Evolutionary conservation across 352 stramenopile species (phyloP).

Genomic region (Globisporangium abappressorium): DNA sequence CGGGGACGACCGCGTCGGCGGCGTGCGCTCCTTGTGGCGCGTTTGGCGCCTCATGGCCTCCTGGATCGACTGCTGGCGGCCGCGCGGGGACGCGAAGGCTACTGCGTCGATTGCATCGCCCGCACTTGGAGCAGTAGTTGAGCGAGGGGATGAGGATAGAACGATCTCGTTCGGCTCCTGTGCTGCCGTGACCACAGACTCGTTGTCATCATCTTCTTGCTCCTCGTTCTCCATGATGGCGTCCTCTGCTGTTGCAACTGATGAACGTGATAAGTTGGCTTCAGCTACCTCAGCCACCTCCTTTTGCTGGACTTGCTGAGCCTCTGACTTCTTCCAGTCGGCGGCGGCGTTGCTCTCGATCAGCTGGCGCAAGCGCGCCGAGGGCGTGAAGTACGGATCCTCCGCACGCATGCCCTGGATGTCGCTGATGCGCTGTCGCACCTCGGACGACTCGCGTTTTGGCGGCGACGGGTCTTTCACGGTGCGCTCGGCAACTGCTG

Average conservation of each 20-base stretch:
- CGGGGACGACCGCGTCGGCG: background rate
- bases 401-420: constrained; percentile 65
- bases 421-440: constrained; percentile 50
- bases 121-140: background rate
- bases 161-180: background rate
- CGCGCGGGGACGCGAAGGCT: constrained; percentile 11
- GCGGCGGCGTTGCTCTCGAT: constrained; percentile 33
- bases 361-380: constrained; percentile 38
- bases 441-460: constrained; percentile 24
- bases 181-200: background rate
- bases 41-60: constrained; percentile 13
- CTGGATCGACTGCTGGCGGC: constrained; percentile 28
- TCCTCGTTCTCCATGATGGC: background rate
- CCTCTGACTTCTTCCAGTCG: constrained; percentile 1
- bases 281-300: background rate
- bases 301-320: background rate
- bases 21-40: background rate
- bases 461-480: constrained; percentile 10
- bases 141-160: background rate
- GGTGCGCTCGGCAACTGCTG: background rate
- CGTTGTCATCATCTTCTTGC: background rate
- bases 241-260: too few species aligned
- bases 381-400: constrained; percentile 45
- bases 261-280: background rate
- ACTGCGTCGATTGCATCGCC: constrained; percentile 5